Evolutionary conservation across 176 grass and related monocot species (phyloP), one percentile per base, ranked within the genome.

Genomic region (Tuctoria greenei): DNA sequence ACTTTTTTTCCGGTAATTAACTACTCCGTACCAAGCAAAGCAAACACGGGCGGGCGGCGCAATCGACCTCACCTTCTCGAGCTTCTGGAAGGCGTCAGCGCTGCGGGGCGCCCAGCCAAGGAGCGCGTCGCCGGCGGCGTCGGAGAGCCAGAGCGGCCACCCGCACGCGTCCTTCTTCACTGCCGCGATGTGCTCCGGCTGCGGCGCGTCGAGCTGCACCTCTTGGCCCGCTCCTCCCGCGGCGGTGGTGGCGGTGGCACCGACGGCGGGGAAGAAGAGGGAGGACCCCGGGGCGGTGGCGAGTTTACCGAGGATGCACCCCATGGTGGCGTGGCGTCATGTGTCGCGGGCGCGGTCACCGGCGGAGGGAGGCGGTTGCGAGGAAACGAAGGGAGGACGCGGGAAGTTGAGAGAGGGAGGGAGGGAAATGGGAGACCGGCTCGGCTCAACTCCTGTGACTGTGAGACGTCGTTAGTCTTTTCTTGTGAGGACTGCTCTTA

Each of bases 61-160:
- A 57, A 35, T 39, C 35, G 8, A 25, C 10, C 50, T 63, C 71
- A 99, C 96, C 96, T 95, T 99, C 80, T 99, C 87, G 12, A 99
- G 80, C 83, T 90, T 99, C 36, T 85, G 79, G 84, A 93, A 99
- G 56, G 92, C 80, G 80, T 92, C 83, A 63, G 96, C 96, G 56
- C 85, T 56, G 80, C 96, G 96, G n/a, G 96, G 96, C 42, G 69
- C 10, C 87, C 87, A 95, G 5, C 96, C 92, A 12, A 5, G n/a
- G 54, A 99, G 87, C 63, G 91, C 82, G 75, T 92, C 92, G 21
- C 89, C 92, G 60, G 92, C 96, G 34, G 77, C 87, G 18, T 74
- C 23, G 57, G 92, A 82, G 64, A 99, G 87, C 96, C 96, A 99
- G 65, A 85, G 70, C 27, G 96, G 96, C 96, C 96, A 99, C 61